Conservation (phyloP, 306 rosid genomes). For the Cicer arietinum region DNA sequence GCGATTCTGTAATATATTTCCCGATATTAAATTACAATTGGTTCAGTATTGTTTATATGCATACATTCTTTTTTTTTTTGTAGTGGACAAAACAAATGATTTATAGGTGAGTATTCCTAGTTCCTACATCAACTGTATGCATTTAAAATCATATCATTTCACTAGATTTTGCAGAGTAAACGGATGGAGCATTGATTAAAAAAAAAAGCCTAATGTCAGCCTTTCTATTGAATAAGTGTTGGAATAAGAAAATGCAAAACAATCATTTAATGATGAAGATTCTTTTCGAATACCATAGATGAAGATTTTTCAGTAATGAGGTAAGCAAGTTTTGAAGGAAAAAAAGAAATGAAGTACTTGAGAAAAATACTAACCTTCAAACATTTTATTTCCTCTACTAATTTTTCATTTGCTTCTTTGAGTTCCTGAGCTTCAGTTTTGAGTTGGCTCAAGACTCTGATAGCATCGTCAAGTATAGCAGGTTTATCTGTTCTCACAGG, state of each 20-base stretch:
- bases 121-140: neutral
- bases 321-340: neutral
- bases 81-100: too few relatives aligned
- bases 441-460: constrained; percentile 78
- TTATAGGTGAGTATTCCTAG: too few relatives aligned
- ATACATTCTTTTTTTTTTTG: too few relatives aligned
- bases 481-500: constrained; percentile 76
- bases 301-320: constrained; percentile 19
- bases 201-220: neutral
- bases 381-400: constrained; percentile 73
- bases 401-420: constrained; percentile 70
- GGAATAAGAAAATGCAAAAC: neutral
- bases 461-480: constrained; percentile 83
- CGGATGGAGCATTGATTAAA: neutral
- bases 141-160: constrained; percentile 19
- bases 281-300: constrained; percentile 9
- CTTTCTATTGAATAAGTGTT: neutral
- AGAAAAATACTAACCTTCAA: constrained; percentile 67
- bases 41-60: neutral
- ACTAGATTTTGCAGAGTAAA: neutral
- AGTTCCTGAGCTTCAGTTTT: constrained; percentile 82
- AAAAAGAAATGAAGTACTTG: constrained; percentile 4
- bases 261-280: neutral
- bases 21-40: neutral
- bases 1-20: neutral